A percentile compares a stretch with the other conserved stretches of the same genome.
These are phyloP conservation scores for Circinella minor DNA, from an alignment of 371 early-diverging fungal species.

Conservation along the genomic window DNA sequence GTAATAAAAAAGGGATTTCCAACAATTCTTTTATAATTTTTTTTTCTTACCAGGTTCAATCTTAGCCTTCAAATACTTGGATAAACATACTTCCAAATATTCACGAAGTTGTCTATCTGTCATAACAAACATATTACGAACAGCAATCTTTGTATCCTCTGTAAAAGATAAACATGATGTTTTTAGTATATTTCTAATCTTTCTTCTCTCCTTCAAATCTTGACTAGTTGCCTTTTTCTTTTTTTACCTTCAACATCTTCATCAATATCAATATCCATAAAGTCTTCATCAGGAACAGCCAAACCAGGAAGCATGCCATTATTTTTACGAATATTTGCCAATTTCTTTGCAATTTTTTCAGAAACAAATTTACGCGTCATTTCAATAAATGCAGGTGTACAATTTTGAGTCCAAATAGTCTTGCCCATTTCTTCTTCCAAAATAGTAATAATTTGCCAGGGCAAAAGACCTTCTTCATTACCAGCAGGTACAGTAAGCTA, in stretches of 20 bases:
- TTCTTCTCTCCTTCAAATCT: background rate
- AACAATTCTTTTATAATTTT: too few relatives aligned
- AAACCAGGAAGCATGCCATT: constrained; percentile 60
- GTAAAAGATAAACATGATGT: constrained; percentile 9
- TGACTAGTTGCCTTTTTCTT: background rate
- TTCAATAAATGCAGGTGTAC: constrained; percentile 71
- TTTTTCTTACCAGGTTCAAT: constrained; percentile 83
- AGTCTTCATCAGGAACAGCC: constrained; percentile 64
- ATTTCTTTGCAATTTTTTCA: constrained; percentile 57
- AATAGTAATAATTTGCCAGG: constrained; percentile 73
- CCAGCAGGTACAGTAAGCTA: constrained; percentile 36
- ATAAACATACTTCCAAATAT: constrained; percentile 80
- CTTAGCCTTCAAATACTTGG: constrained; percentile 86
- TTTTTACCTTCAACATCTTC: constrained; percentile 45
- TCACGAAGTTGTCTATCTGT: constrained; percentile 73
- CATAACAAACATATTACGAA: constrained; percentile 73
- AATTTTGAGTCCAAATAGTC: constrained; percentile 63
- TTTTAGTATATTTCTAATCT: background rate
- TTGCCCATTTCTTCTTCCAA: constrained; percentile 53
- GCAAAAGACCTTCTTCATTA: constrained; percentile 56
- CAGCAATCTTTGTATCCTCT: constrained; percentile 53
- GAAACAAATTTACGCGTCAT: constrained; percentile 58
- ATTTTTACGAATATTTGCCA: constrained; percentile 50
- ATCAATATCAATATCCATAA: constrained; percentile 68
- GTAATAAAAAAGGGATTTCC: too few relatives aligned